phyloP scores from a whole-genome alignment of 768 basidiomycete species.

The Jaapia argillacea region DNA sequence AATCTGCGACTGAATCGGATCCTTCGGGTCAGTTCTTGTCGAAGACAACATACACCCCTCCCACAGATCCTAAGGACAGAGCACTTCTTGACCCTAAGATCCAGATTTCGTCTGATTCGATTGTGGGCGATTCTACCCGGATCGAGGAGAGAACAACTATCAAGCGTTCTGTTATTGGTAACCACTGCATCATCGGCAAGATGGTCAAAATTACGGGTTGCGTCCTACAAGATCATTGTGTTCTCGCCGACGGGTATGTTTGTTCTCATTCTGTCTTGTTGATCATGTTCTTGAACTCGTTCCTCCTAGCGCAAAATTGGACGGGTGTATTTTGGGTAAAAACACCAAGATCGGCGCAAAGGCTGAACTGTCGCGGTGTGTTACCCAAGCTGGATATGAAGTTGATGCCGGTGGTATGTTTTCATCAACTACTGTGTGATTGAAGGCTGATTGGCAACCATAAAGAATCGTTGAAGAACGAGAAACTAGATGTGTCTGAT shows the following conservation, averaged over 20 bases:
- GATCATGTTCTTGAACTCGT: constrained; percentile 3
- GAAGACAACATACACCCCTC: constrained; percentile 39
- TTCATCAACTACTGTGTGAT: too few relatives aligned
- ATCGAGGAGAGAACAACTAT: constrained; percentile 73
- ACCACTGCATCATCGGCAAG: constrained; percentile 76
- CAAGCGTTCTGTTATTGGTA: constrained; percentile 47
- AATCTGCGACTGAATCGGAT: background rate
- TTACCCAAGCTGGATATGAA: constrained; percentile 75
- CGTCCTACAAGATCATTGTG: constrained; percentile 82
- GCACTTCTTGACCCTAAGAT: constrained; percentile 71
- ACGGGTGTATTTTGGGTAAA: constrained; percentile 66
- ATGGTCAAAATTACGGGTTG: constrained; percentile 79
- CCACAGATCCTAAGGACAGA: constrained; percentile 51
- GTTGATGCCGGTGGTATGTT: constrained; percentile 50
- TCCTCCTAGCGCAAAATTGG: constrained; percentile 53
- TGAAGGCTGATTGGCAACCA: too few relatives aligned
- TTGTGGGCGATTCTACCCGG: constrained; percentile 75
- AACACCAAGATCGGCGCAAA: constrained; percentile 64
- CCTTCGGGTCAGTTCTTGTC: constrained; percentile 42
- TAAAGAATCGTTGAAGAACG: constrained; percentile 43
- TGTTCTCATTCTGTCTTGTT: background rate
- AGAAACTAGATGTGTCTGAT: constrained; percentile 46
- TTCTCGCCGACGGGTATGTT: constrained; percentile 76
- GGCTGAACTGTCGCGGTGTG: constrained; percentile 55
- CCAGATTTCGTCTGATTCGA: constrained; percentile 74